These are phyloP conservation scores for Emergomyces africanus DNA, from an alignment of 2,329 filamentous ascomycete species.

Conservation along the genomic window DNA sequence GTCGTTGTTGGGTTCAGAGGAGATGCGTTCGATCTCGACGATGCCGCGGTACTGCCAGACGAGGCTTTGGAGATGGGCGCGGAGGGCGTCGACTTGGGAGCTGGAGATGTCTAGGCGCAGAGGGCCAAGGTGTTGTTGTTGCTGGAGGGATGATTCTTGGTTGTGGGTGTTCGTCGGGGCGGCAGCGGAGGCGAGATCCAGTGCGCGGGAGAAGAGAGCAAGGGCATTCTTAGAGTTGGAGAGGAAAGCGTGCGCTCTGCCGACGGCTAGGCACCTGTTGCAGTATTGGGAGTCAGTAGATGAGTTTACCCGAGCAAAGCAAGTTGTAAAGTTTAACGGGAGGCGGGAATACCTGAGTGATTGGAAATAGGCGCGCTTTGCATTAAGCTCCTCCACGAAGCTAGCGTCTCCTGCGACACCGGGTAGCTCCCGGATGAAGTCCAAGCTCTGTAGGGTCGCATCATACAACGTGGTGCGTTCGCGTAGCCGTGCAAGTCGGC, in stretches of 20 bases:
- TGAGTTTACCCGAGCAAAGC: background rate
- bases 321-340: background rate
- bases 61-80: constrained; percentile 52
- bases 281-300: constrained; percentile 5
- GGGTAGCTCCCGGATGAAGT: constrained; percentile 77
- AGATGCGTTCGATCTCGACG: constrained; percentile 60
- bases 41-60: constrained; percentile 73
- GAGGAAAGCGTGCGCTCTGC: constrained; percentile 67
- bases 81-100: constrained; percentile 46
- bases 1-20: constrained; percentile 33
- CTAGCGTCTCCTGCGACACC: constrained; percentile 74
- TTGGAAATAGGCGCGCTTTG: constrained; percentile 70
- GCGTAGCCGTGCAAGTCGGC: constrained; percentile 65
- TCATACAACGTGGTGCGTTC: constrained; percentile 87
- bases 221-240: constrained; percentile 65
- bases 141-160: constrained; percentile 25
- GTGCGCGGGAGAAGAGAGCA: constrained; percentile 66
- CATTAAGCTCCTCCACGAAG: constrained; percentile 66
- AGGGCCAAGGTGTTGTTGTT: constrained; percentile 33
- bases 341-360: constrained; percentile 55
- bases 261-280: constrained; percentile 63
- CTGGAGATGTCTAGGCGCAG: constrained; percentile 56
- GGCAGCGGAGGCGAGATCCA: constrained; percentile 46
- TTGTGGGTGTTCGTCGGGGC: constrained; percentile 34
- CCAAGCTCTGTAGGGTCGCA: constrained; percentile 77